Percentiles rank a stretch among this genome's conserved stretches.
phyloP scores from a whole-genome alignment of 257 asterid species.

The Fraxinus excelsior region DNA sequence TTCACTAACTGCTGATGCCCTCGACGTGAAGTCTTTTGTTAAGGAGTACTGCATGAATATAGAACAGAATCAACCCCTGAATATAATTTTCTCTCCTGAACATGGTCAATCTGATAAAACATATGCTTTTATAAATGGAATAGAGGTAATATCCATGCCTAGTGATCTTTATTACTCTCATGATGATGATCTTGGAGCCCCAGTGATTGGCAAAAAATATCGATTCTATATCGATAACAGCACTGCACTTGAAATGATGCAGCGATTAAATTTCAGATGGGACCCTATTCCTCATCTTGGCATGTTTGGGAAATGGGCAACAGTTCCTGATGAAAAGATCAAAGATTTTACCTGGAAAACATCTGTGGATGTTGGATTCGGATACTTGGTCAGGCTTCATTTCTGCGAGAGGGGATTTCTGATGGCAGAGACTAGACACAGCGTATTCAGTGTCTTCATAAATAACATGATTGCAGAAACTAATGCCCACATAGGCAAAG shows the following conservation, averaged over 20 bases:
- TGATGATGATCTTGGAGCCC: constrained; percentile 13
- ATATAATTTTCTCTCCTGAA: background rate
- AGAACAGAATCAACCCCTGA: constrained; percentile 18
- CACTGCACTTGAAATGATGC: constrained; percentile 50
- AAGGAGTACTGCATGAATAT: constrained; percentile 31
- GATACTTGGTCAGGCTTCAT: constrained; percentile 58
- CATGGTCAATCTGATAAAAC: constrained; percentile 23
- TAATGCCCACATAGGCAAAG: constrained; percentile 23
- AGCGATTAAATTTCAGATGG: constrained; percentile 34
- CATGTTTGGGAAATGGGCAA: constrained; percentile 39
- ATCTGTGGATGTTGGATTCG: constrained; percentile 53
- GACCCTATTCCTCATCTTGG: constrained; percentile 24
- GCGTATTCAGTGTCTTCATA: constrained; percentile 36
- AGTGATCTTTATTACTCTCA: constrained; percentile 23
- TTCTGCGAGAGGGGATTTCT: constrained; percentile 43
- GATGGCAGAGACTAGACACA: constrained; percentile 25
- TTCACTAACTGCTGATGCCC: constrained; percentile 29
- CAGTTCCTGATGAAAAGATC: constrained; percentile 23
- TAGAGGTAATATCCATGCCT: constrained; percentile 34
- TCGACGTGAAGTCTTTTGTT: constrained; percentile 20
- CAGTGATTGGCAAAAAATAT: constrained; percentile 26
- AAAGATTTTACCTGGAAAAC: constrained; percentile 37
- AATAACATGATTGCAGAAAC: constrained; percentile 39
- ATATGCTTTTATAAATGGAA: constrained; percentile 42
- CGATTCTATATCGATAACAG: constrained; percentile 37